These are phyloP conservation scores for Leccinum griseonigrum DNA, from an alignment of 1,284 basidiomycete genomes.

Conservation along the genomic window DNA sequence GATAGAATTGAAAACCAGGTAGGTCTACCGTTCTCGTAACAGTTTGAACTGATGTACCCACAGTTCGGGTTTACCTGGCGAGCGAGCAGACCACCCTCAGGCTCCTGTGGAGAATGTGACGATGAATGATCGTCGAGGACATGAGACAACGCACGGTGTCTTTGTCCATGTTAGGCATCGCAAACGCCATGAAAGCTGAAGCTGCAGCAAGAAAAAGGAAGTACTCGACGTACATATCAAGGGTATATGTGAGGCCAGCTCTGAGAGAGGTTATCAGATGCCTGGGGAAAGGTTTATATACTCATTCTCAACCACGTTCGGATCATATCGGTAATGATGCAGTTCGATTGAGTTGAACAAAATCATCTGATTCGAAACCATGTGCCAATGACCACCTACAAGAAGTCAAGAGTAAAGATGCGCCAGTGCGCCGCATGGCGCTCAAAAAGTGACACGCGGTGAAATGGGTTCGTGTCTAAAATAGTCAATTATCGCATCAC, in stretches of 20 bases:
- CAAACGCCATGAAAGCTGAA: constrained; percentile 1
- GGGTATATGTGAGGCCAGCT: background rate
- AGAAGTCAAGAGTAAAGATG: background rate
- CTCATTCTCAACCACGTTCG: background rate
- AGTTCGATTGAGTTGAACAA: background rate
- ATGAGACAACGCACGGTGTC: constrained; percentile 2
- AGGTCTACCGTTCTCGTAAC: constrained; percentile 2
- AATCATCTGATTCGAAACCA: background rate
- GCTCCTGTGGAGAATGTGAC: background rate
- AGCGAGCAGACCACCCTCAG: background rate
- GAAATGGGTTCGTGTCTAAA: background rate
- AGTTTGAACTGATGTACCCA: background rate
- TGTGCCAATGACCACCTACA: background rate
- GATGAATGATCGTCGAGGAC: background rate
- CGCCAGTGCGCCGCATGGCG: background rate
- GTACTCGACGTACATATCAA: constrained; percentile 1
- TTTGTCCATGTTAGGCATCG: constrained; percentile 4
- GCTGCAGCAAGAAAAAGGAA: constrained; percentile 5
- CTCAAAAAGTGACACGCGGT: background rate
- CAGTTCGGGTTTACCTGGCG: constrained; percentile 7
- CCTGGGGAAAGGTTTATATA: background rate
- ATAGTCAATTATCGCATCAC: background rate
- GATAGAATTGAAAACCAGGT: background rate
- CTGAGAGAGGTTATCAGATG: background rate
- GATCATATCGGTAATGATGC: background rate